Base-by-base conservation (phyloP, 352 stramenopile genomes). In the Lagenidium giganteum region DNA sequence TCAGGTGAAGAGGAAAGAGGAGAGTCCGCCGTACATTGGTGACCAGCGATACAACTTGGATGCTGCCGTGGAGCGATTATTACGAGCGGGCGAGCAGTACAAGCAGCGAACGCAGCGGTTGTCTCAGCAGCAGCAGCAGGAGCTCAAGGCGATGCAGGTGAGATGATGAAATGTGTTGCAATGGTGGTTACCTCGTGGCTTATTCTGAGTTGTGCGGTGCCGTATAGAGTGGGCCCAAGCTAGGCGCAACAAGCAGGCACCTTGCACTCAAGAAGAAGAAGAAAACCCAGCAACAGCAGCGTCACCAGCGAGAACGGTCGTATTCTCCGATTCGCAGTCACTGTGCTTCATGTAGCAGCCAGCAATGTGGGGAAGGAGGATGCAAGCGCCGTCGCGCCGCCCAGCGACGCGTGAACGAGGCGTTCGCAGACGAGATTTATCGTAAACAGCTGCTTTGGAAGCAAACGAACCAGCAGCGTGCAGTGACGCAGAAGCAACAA, bases 401-500 rank as follows among this genome's bases (percentile, higher is more conserved):
- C 23, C 5, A 12, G 0, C 43, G 34, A 37, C 35, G 16, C 18
- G 25, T 60, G 4, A 40, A 29, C 12, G 8, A 38, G 23, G 39
- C 47, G 2, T 43, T 69, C 13, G 74, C 77, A 6, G 44, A 42
- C 5, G 54, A 52, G 13, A 81, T 90, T 20, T 90, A 80, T 41
- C 50, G 70, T 4, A 65, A 70, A 7, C 77, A 90, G 20, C 17
- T 86, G 1, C 57, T 62, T 20, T 90, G 77, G 77, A 79, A 83
- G 48, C 42, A 62, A 12, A 41, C 53, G 21, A 83, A 76, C 24
- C 60, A 86, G 21, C 48, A 41, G 3, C 51, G 54, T 47, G 30
- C 24, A 13, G 54, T 57, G 18, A 47, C 27, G 20, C 45, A 70
- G n/a, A 58, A 73, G 13, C 66, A 57, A 20, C 43, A 64, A 21